These are phyloP conservation scores for Claviceps quebecensis DNA, from an alignment of 2,329 filamentous ascomycete species.

Conservation along the genomic window DNA sequence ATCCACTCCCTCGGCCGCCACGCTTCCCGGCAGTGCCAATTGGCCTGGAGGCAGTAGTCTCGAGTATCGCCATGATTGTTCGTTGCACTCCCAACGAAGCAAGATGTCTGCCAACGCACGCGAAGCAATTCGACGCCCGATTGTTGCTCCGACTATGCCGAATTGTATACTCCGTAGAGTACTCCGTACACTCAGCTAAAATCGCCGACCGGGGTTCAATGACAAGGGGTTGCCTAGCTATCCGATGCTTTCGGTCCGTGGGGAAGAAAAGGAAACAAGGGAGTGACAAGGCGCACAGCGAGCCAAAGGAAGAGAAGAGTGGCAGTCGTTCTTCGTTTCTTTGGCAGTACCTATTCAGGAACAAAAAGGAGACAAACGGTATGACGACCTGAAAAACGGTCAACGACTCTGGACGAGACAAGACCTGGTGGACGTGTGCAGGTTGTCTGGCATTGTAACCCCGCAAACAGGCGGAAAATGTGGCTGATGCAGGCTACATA, in stretches of 20 bases:
- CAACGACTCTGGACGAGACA: background rate
- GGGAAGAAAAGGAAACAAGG: background rate
- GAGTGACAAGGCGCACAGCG: constrained; percentile 1
- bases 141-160: background rate
- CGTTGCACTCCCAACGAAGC: background rate
- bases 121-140: background rate
- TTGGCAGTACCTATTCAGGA: too few species aligned
- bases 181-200: background rate
- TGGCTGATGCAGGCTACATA: background rate
- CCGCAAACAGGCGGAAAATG: background rate
- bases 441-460: background rate
- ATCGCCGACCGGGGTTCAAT: background rate
- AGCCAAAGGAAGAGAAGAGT: background rate
- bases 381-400: background rate
- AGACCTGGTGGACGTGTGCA: background rate
- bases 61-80: constrained; percentile 10
- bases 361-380: background rate
- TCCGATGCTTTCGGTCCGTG: background rate
- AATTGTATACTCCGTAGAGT: background rate
- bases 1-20: constrained; percentile 5
- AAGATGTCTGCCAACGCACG: background rate
- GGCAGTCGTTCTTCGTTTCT: background rate
- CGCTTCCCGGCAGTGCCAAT: constrained; percentile 3
- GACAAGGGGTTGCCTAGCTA: background rate
- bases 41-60: constrained; percentile 6